A percentile compares a stretch with the other conserved stretches of the same genome.
These are phyloP conservation scores for Colletotrichum sansevieriae DNA, from an alignment of 2,329 filamentous ascomycete genomes.

Conservation along the genomic window DNA sequence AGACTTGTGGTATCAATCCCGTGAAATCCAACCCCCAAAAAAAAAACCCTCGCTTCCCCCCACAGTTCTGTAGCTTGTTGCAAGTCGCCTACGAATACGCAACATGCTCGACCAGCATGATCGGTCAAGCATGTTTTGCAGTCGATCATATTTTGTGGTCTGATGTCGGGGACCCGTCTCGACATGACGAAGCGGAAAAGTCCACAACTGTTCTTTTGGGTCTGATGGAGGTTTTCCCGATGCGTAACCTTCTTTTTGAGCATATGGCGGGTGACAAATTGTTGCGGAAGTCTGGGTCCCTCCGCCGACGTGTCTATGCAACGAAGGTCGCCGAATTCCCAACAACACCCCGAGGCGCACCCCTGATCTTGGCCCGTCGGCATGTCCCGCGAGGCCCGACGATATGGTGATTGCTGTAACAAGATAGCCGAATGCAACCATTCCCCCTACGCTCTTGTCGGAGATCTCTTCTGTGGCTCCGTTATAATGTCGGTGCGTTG, in stretches of 20 bases:
- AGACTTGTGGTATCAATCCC: not conserved
- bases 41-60: not conserved
- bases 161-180: conserved; percentile 9
- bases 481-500: not conserved
- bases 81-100: no score
- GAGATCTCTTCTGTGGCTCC: not conserved
- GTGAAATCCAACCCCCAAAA: no score
- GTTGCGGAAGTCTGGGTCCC: not conserved
- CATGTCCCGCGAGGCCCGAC: no score
- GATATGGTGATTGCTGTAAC: not conserved
- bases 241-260: not conserved
- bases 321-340: not conserved
- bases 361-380: no score
- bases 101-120: not conserved
- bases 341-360: no score
- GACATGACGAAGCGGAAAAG: not conserved
- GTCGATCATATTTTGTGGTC: conserved; percentile 14
- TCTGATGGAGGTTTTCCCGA: not conserved
- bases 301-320: not conserved
- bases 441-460: not conserved
- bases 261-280: not conserved
- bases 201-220: not conserved
- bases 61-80: not conserved
- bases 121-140: not conserved
- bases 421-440: not conserved